Conservation (phyloP, 2,329 filamentous ascomycete genomes). For the Penicillium sp. region DNA sequence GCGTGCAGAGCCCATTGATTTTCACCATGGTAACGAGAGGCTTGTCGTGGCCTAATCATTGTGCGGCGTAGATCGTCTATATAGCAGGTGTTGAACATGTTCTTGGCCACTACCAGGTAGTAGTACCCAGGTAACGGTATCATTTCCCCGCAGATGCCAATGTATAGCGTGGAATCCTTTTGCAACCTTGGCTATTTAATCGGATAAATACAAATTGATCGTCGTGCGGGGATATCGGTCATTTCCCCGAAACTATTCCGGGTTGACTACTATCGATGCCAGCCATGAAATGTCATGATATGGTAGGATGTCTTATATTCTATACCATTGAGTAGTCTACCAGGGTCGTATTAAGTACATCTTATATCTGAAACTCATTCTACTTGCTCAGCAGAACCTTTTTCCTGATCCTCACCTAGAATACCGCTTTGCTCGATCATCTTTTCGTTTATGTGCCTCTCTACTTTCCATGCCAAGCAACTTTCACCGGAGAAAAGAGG, state of each 20-base stretch:
- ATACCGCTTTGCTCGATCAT: constrained; percentile 9
- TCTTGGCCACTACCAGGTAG: neutral
- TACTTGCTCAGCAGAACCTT: constrained; percentile 4
- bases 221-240: constrained; percentile 10
- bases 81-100: neutral
- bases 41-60: neutral
- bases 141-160: constrained; percentile 12
- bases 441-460: constrained; percentile 20
- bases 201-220: constrained; percentile 9
- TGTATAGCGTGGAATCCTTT: neutral
- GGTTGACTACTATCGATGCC: too few relatives aligned
- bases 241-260: neutral
- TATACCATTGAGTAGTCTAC: too few relatives aligned
- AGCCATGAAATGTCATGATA: neutral
- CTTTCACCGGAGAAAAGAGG: constrained; percentile 26
- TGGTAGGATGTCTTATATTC: too few relatives aligned
- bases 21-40: neutral
- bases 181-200: neutral
- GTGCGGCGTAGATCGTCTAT: neutral
- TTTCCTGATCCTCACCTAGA: constrained; percentile 2
- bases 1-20: neutral
- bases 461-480: constrained; percentile 24
- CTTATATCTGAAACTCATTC: neutral
- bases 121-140: neutral
- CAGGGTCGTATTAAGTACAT: too few relatives aligned